Base-by-base conservation (phyloP, 2,329 filamentous ascomycete genomes). In the Exophiala xenobiotica region DNA sequence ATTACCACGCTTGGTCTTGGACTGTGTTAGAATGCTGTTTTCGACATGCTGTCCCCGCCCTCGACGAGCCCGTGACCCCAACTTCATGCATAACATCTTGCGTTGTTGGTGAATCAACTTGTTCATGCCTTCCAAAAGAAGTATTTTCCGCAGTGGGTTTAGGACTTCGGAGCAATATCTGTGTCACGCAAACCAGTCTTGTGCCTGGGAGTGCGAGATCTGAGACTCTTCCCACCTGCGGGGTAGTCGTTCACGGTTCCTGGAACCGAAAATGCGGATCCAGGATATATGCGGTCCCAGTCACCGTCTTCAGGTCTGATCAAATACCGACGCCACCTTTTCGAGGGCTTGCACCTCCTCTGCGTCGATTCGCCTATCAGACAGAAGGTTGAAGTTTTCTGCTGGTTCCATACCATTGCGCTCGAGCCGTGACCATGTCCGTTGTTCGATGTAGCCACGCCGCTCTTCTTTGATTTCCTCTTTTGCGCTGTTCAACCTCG, bases 381-480 rank as follows among this genome's bases (percentile, higher is more conserved):
- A 40, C 24, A 61, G 18, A 8, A 53, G 46, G 23, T 46, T 42
- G 2, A 46, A 43, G 18, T 57, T 43, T 26, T 54, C 53, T 8
- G 27, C 49, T 8, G 47, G 9, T 4, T 33, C 44, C 24, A 58
- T 46, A 6, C 71, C 72, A 35, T 68, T 64, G 19, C 72, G 67
- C 71, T 95, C 88, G 33, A 96, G 73, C 66, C 95, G 88, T 53
- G 87, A 78, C 60, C 82, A 77, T 44, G 88, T 88, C 63, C 90
- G 85, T 47, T 80, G 79, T 70, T 96, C 91, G 42, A 97, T 84
- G 67, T 97, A 97, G 59, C 87, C 80, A 50, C 86, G 78, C 54
- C 92, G 77, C 67, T 93, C 84, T 46, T 83, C 79, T 31, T 84
- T 79, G 73, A 83, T 88, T 39, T 78, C 78, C 56, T 76, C 68